These are phyloP conservation scores for Waitea zeae DNA, from an alignment of 1,284 basidiomycete genomes.

Conservation along the genomic window DNA sequence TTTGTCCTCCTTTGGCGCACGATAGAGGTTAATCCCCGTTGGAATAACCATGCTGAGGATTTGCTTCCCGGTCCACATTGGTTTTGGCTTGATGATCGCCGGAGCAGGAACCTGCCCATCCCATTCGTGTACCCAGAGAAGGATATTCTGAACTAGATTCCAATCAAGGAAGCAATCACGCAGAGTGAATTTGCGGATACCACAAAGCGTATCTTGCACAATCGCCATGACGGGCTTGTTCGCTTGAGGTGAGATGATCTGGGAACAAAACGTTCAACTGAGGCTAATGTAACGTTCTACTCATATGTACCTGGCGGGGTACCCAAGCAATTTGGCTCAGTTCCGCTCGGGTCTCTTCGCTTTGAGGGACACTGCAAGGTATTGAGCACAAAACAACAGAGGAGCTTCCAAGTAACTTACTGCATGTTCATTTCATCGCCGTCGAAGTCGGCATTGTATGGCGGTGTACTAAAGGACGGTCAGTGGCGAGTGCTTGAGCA, in stretches of 20 bases:
- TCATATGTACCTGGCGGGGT: slow-evolving; percentile 62
- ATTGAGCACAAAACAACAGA: slow-evolving; percentile 4
- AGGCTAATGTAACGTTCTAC: slow-evolving; percentile 1
- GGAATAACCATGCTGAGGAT: slow-evolving; percentile 89
- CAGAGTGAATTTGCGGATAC: slow-evolving; percentile 93
- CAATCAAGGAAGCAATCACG: slow-evolving; percentile 91
- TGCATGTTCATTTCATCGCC: slow-evolving; percentile 99
- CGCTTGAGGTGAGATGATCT: slow-evolving; percentile 98
- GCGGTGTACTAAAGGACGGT: slow-evolving; percentile 42
- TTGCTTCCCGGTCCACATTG: slow-evolving; percentile 97
- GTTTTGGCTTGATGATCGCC: slow-evolving; percentile 92
- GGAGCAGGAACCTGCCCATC: slow-evolving; percentile 88
- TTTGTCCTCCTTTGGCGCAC: slow-evolving; percentile 64
- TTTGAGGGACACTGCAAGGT: slow-evolving; percentile 74
- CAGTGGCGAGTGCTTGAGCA: not conserved
- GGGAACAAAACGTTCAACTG: slow-evolving; percentile 4
- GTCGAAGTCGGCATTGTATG: slow-evolving; percentile 97
- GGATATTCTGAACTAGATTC: slow-evolving; percentile 89
- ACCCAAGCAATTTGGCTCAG: slow-evolving; percentile 98
- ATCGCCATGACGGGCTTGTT: slow-evolving; percentile 99
- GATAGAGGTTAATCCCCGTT: slow-evolving; percentile 87
- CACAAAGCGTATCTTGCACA: slow-evolving; percentile 97
- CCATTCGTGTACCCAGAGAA: slow-evolving; percentile 97
- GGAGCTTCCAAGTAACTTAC: slow-evolving; percentile 28
- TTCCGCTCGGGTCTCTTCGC: slow-evolving; percentile 97